phyloP scores from a whole-genome alignment of 768 basidiomycete species.

The Suillus lakei region DNA sequence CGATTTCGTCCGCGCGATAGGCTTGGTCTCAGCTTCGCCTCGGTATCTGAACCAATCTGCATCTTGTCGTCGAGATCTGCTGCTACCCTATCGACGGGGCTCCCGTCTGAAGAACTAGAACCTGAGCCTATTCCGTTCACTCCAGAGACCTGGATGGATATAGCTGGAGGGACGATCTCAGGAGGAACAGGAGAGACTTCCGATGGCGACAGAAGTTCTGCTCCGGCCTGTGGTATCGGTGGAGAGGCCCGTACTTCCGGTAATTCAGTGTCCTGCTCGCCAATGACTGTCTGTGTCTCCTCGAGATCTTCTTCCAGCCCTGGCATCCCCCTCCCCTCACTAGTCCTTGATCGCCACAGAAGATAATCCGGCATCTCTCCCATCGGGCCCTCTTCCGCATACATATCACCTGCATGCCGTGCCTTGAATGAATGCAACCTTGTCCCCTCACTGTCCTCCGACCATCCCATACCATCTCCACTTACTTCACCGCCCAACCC shows the following conservation, averaged over 20 bases:
- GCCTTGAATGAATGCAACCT: constrained; percentile 32
- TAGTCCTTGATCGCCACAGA: not conserved
- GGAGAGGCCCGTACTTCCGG: not conserved
- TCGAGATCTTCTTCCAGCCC: constrained; percentile 9
- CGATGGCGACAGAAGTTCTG: constrained; percentile 6
- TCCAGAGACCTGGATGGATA: not conserved
- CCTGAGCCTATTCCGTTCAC: constrained; percentile 38
- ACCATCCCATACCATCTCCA: constrained; percentile 57
- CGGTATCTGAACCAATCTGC: not conserved
- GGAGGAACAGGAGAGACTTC: constrained; percentile 1
- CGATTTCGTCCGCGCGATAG: constrained; percentile 57
- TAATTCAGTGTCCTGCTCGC: constrained; percentile 12
- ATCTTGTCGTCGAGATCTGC: not conserved
- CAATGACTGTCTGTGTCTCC: constrained; percentile 7
- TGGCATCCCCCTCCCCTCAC: not conserved
- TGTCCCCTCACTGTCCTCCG: constrained; percentile 47
- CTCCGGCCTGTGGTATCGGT: constrained; percentile 6
- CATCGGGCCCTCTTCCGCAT: constrained; percentile 45
- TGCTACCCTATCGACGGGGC: constrained; percentile 40
- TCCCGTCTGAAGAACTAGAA: constrained; percentile 55
- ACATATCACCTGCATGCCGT: constrained; percentile 6
- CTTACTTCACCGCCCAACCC: not conserved
- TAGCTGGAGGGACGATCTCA: not conserved
- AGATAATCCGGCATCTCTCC: constrained; percentile 44
- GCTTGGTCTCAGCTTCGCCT: constrained; percentile 29